phyloP scores from a whole-genome alignment of 1,139 yeast genomes.

The Pichia sp. region DNA sequence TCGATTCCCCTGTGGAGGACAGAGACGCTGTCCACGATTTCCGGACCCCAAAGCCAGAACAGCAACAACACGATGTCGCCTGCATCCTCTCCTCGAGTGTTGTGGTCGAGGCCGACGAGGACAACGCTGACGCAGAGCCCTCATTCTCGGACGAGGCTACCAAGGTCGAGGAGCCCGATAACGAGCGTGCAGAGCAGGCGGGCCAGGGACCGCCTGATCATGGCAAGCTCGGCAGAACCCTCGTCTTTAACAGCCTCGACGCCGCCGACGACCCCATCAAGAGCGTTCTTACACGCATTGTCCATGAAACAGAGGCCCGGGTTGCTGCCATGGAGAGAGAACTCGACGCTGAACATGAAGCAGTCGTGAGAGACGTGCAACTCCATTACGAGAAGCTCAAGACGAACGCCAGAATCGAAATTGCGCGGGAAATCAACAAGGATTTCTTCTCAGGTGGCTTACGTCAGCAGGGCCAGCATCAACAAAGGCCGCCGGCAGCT shows the following conservation, averaged over 20 bases:
- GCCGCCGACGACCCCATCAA: not conserved
- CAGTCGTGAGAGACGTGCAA: not conserved
- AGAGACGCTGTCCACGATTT: not conserved
- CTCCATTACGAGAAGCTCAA: not conserved
- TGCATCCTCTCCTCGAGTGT: not conserved
- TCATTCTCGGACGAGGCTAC: not conserved
- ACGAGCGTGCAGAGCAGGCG: not conserved
- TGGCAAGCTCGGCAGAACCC: not conserved
- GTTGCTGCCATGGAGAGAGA: slow-evolving; percentile 1
- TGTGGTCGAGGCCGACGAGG: not conserved
- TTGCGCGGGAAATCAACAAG: slow-evolving; percentile 1
- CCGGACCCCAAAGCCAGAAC: not conserved
- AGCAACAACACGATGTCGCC: not conserved
- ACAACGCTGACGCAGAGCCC: not conserved
- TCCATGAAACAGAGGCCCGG: not conserved
- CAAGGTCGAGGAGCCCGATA: not conserved
- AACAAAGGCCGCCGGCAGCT: not conserved
- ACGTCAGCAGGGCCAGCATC: not conserved
- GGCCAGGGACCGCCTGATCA: not conserved
- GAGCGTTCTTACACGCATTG: not conserved
- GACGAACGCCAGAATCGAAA: not conserved
- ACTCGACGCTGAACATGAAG: not conserved
- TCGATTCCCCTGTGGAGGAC: not conserved
- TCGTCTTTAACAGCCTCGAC: not conserved
- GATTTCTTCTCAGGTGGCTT: not conserved